These are phyloP conservation scores for Glycine tomentella DNA, from an alignment of 306 rosid genomes.

Conservation along the genomic window DNA sequence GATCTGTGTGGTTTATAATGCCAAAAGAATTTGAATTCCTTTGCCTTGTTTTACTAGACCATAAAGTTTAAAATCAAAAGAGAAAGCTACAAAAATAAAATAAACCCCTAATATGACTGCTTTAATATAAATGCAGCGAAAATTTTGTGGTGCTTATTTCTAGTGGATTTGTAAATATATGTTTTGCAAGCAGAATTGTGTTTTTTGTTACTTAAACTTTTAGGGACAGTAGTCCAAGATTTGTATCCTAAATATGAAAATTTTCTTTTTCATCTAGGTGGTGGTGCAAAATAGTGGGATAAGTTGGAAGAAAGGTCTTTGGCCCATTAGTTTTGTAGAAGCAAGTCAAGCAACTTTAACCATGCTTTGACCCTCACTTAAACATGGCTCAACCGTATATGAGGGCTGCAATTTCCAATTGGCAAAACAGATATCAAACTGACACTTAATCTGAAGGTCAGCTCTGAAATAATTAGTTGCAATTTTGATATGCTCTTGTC, in stretches of 20 bases:
- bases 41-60: not conserved
- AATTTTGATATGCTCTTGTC: slow-evolving; percentile 34
- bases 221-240: slow-evolving; percentile 27
- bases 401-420: not conserved
- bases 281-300: slow-evolving; percentile 40
- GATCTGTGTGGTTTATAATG: not conserved
- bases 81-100: not conserved
- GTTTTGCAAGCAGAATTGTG: slow-evolving; percentile 23
- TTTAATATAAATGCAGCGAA: not conserved
- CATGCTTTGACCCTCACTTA: slow-evolving; percentile 32
- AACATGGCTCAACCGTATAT: slow-evolving; percentile 38
- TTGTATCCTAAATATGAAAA: slow-evolving; percentile 26
- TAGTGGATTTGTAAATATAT: not conserved
- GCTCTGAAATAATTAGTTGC: not conserved
- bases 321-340: slow-evolving; percentile 7
- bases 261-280: slow-evolving; percentile 31
- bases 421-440: slow-evolving; percentile 27
- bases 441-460: slow-evolving; percentile 42
- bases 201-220: slow-evolving; percentile 22
- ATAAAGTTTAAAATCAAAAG: not conserved
- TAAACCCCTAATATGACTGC: not conserved
- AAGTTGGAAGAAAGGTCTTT: slow-evolving; percentile 22
- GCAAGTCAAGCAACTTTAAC: slow-evolving; percentile 32
- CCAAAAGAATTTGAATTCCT: not conserved
- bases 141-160: slow-evolving; percentile 4